Percentiles rank a stretch among this genome's conserved stretches.
Conservation (phyloP, 371 early-diverging fungal genomes). For the Rhizopus sp. region DNA sequence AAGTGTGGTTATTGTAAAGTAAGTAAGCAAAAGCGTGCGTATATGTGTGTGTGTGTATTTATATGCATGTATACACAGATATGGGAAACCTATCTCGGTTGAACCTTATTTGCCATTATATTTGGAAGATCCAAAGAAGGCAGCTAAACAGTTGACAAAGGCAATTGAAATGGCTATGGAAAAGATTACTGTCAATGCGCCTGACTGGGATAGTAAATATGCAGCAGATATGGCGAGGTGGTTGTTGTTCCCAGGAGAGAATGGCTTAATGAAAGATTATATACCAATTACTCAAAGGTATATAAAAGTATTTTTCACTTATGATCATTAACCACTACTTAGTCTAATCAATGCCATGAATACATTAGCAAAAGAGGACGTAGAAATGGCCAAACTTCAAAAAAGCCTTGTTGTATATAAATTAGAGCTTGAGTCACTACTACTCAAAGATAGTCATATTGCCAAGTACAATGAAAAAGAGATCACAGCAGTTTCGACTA, state of each 20-base stretch:
- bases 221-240: constrained; percentile 54
- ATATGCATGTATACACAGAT: constrained; percentile 24
- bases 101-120: constrained; percentile 47
- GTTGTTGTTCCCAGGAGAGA: constrained; percentile 51
- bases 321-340: not conserved
- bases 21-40: constrained; percentile 13
- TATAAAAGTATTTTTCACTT: not conserved
- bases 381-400: constrained; percentile 40
- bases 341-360: constrained; percentile 50
- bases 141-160: constrained; percentile 54
- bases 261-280: constrained; percentile 47
- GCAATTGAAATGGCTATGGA: constrained; percentile 40
- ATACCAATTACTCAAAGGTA: constrained; percentile 57
- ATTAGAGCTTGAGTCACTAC: constrained; percentile 37
- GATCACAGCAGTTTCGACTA: constrained; percentile 44
- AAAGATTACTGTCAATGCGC: constrained; percentile 51
- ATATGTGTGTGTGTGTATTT: not conserved
- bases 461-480: constrained; percentile 51
- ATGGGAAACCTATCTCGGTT: constrained; percentile 57
- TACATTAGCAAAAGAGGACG: constrained; percentile 25
- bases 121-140: constrained; percentile 42
- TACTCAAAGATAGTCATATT: constrained; percentile 46
- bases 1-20: constrained; percentile 54
- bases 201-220: constrained; percentile 53
- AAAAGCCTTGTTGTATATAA: constrained; percentile 47